phyloP scores from a whole-genome alignment of 78 protist genomes.

The Dictyostelium intermedium region DNA sequence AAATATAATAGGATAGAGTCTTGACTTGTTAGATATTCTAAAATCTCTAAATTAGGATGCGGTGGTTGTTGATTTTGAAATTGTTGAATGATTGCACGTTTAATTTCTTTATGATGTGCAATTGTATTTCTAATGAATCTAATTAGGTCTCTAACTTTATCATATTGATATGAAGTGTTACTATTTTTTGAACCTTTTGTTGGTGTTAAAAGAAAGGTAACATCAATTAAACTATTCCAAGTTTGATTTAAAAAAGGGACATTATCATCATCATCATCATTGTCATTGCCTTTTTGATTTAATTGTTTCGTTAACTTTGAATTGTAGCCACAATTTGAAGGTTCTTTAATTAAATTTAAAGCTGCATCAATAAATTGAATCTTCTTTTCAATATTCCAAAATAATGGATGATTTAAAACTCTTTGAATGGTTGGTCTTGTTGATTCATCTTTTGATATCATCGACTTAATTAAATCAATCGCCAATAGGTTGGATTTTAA shows the following conservation, averaged over 20 bases:
- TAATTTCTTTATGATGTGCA: constrained; percentile 35
- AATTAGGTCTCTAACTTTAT: constrained; percentile 2
- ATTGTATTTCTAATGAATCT: constrained; percentile 33
- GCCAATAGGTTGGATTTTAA: neutral
- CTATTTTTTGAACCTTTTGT: no score
- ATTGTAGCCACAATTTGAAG: neutral
- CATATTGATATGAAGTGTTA: no score
- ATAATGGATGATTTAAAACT: constrained; percentile 16
- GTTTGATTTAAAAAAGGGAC: neutral
- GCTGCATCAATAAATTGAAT: constrained; percentile 25
- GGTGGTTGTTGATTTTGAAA: neutral
- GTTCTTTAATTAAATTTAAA: neutral
- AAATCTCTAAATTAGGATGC: neutral
- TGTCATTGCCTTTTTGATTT: no score
- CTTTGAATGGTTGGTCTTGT: constrained; percentile 1
- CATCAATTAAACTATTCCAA: constrained; percentile 31
- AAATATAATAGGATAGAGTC: constrained; percentile 11
- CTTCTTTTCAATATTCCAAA: constrained; percentile 15
- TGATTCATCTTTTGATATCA: constrained; percentile 11
- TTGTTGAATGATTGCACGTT: neutral
- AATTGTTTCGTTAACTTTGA: neutral
- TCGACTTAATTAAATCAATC: neutral
- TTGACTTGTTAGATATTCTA: neutral
- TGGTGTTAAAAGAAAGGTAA: no score
- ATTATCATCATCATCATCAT: neutral